Percentiles rank a stretch among this genome's conserved stretches.
phyloP scores from a whole-genome alignment of 768 basidiomycete species.

The Asterophora parasitica region DNA sequence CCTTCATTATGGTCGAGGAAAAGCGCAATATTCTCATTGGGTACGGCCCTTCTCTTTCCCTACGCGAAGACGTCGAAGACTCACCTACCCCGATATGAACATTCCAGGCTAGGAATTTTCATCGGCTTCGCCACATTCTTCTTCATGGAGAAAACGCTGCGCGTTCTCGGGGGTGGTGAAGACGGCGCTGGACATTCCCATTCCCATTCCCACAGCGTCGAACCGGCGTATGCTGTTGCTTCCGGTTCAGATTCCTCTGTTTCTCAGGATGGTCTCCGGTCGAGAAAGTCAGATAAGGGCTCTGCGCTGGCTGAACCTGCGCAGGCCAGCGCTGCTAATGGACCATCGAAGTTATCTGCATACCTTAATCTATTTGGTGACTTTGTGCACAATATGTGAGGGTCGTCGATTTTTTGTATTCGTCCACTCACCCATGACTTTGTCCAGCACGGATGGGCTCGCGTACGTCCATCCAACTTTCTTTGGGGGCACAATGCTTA shows the following conservation, averaged over 20 bases:
- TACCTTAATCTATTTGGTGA: conserved; percentile 92
- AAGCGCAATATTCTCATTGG: conserved; percentile 89
- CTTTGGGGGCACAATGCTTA: not conserved
- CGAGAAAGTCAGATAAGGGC: conserved; percentile 35
- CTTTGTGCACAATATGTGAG: conserved; percentile 91
- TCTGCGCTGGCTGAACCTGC: conserved; percentile 18
- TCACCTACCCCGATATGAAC: not conserved
- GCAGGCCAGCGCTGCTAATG: conserved; percentile 29
- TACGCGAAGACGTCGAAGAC: not conserved
- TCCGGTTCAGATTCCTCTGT: conserved; percentile 43
- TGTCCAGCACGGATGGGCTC: conserved; percentile 80
- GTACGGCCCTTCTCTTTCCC: conserved; percentile 34
- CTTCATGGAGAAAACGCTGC: conserved; percentile 87
- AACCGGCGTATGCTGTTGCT: conserved; percentile 31
- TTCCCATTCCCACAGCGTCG: conserved; percentile 50
- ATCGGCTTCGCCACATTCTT: conserved; percentile 87
- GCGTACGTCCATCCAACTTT: conserved; percentile 40
- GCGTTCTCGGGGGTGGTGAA: conserved; percentile 65
- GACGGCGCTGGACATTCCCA: conserved; percentile 56
- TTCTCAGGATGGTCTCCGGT: conserved; percentile 44
- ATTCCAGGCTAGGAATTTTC: conserved; percentile 69
- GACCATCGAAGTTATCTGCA: conserved; percentile 81
- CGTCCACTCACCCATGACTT: conserved; percentile 14
- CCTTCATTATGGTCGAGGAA: conserved; percentile 83
- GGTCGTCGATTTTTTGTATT: conserved; percentile 11